Evolutionary conservation across 2,329 filamentous ascomycete genomes (phyloP), one percentile per base, ranked within the genome.

Genomic region (Cladosporium sp.): DNA sequence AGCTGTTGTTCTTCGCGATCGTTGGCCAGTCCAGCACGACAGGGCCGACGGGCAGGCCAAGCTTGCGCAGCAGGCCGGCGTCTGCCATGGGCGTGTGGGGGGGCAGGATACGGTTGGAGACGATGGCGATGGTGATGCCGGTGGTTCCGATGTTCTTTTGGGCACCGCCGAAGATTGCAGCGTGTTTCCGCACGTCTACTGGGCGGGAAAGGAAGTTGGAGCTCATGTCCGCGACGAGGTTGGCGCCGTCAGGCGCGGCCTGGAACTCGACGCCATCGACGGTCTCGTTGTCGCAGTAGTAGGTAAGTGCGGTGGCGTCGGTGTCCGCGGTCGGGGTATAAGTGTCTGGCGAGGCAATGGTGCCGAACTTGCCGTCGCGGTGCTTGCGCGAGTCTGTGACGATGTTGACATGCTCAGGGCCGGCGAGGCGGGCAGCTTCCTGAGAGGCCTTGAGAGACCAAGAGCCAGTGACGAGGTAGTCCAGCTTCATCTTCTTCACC

Each of bases 201-300:
- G 78, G 80, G 41, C 89, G 78, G 43, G 88, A 89, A 48, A 97
- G 82, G 66, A 97, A 95, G 70, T 96, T 97, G 54, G 89, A 95
- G 43, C 82, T 87, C 87, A 97, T 95, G 70, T 97, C 92, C 16
- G 88, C 89, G 4, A 95, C 85, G 5, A 97, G 86, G 54, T 95
- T 80, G 32, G 68, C 68, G 46, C 84, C 79, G 58, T 84, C 73
- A 19, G 92, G 92, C 65, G 87, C 85, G 3, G 63, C 71, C 5
- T 86, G 89, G 61, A 95, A 95, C 67, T 97, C 92, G 14, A 97
- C 89, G 33, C 91, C 91, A 63, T 95, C 89, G 5, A 95, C 89
- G 0, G 89, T 95, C 76, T 97, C 91, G 63, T 97, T 97, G 69
- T 91, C 87, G 69, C 92, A 95, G 69, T 83, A 91, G 72, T 96